Conservation (phyloP, 345 rosid genomes). For the Melaleuca alternifolia region DNA sequence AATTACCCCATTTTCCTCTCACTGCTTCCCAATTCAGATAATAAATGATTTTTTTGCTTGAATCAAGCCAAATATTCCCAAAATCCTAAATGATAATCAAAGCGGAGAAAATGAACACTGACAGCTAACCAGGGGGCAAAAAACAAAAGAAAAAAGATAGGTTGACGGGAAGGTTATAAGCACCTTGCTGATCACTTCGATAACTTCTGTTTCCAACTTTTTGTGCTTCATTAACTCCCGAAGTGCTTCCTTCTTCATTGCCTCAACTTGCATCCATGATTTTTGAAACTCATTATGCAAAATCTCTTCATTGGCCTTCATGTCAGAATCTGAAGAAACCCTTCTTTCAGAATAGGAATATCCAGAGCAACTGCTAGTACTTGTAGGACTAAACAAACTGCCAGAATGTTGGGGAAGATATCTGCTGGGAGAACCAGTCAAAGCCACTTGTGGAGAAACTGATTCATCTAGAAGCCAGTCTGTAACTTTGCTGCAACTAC, state of each 20-base stretch:
- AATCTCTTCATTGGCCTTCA: slow-evolving; percentile 20
- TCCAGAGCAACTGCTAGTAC: slow-evolving; percentile 12
- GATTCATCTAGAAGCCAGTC: slow-evolving; percentile 17
- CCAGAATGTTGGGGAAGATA: not conserved
- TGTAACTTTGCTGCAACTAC: slow-evolving; percentile 5
- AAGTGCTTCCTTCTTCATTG: slow-evolving; percentile 18
- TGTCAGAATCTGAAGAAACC: slow-evolving; percentile 22
- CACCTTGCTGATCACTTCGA: slow-evolving; percentile 46
- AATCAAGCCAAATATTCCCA: not conserved
- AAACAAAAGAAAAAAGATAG: not conserved
- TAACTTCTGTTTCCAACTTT: slow-evolving; percentile 32
- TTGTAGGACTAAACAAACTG: slow-evolving; percentile 12
- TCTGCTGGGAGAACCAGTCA: slow-evolving; percentile 7
- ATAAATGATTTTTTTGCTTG: not conserved
- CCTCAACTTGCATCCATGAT: slow-evolving; percentile 18
- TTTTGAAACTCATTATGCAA: slow-evolving; percentile 14
- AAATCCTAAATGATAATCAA: not conserved
- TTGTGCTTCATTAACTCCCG: slow-evolving; percentile 16
- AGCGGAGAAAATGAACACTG: not conserved
- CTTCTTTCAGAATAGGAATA: slow-evolving; percentile 16
- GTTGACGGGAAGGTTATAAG: not conserved
- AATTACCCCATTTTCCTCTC: not conserved
- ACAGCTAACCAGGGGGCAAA: not conserved
- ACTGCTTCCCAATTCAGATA: not conserved
- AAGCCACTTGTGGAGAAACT: slow-evolving; percentile 1